Evolutionary conservation across 2,329 filamentous ascomycete species (phyloP), one percentile per base, ranked within the genome.

Genomic region (Westerdykella aurantiaca): DNA sequence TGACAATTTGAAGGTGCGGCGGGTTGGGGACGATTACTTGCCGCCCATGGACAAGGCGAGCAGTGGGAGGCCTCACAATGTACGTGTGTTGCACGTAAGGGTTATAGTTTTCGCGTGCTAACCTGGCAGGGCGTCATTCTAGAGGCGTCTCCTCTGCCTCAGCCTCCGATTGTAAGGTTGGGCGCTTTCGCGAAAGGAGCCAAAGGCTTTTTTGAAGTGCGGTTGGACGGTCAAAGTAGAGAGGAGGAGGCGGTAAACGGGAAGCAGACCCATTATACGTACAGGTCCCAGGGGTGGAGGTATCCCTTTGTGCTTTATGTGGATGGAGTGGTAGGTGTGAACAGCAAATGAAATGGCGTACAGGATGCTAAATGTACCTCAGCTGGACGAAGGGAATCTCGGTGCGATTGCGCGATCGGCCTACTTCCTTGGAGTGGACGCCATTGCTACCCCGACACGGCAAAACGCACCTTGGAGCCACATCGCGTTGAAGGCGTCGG

Each of bases 401-500:
- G 93, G 93, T 34, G 88, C 83, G 17, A 91, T 97, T 47, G 76
- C 97, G 35, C 85, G 93, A 31, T 88, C 88, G 5, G 88, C 89
- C 2, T 85, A 88, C 58, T 97, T 93, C 66, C 79, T 97, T n/a
- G 91, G 91, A 17, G 84, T 88, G 5, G 86, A 90, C 43, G 90
- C 87, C 4, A 79, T 98, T 16, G 81, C 82, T 2, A 81, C 95
- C 43, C 86, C 88, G 2, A 82, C 78, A 23, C 79, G 81, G 46
- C 84, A 68, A 9, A 81, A 85, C 13, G 86, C 90, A 0, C 78
- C 82, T 0, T 72, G 96, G 47, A 86, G 83, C 6, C 78, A 88
- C 0, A 79, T 90, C 7, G 83, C 87, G 0, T 77, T 95, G 47
- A 97, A 97, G 67, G 86, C 91, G 0, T 89, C 90, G 1, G 83